Percentiles rank a stretch among this genome's conserved stretches.
phyloP scores from a whole-genome alignment of 163 green algal genomes.

The Chloromonas sp. region DNA sequence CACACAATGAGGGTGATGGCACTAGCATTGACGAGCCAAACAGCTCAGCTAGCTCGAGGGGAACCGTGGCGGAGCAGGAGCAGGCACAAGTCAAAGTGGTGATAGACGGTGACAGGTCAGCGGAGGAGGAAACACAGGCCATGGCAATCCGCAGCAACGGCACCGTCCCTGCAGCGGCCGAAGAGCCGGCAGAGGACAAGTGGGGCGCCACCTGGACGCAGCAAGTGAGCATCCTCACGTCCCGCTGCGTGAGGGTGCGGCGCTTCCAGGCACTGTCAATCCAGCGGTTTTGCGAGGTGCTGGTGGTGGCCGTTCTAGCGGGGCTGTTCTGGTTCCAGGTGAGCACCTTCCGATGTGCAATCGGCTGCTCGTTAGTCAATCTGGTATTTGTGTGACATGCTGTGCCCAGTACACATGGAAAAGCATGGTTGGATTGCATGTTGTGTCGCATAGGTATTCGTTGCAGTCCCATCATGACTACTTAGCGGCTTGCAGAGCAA shows the following conservation, averaged over 20 bases:
- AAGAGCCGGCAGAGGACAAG: constrained; percentile 1
- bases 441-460: too few relatives aligned
- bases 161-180: background rate
- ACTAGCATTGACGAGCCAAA: background rate
- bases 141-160: background rate
- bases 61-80: background rate
- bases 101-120: background rate
- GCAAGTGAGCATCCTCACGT: constrained; percentile 49
- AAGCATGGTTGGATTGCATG: too few relatives aligned
- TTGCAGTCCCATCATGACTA: too few relatives aligned
- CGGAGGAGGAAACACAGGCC: background rate
- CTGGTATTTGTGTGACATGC: too few relatives aligned
- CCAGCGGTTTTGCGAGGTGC: constrained; percentile 63
- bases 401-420: too few relatives aligned
- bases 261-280: constrained; percentile 64
- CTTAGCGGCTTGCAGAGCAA: too few relatives aligned
- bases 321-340: constrained; percentile 69
- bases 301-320: constrained; percentile 63
- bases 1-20: background rate
- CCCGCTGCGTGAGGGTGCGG: constrained; percentile 51
- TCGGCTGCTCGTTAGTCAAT: too few relatives aligned
- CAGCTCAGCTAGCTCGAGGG: background rate
- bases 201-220: constrained; percentile 3
- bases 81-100: background rate
- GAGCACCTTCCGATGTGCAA: background rate